These are phyloP conservation scores for Cylindrotheca fusiformis DNA, from an alignment of 108 stramenopile genomes.

Conservation along the genomic window DNA sequence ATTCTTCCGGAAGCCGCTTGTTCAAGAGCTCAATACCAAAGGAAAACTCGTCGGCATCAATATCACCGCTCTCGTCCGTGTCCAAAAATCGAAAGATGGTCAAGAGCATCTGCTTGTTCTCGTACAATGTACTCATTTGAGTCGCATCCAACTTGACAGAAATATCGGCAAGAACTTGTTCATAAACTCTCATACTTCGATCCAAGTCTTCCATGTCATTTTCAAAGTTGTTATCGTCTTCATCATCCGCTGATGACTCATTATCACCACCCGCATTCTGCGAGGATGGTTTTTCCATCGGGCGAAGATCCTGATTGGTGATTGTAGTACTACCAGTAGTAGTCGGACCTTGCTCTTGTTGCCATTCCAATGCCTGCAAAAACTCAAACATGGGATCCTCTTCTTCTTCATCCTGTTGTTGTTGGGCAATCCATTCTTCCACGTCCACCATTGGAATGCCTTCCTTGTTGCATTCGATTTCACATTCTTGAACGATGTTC, in stretches of 20 bases:
- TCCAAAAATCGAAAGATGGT: constrained; percentile 24
- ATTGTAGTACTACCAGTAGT: not conserved
- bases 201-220: not conserved
- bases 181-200: not conserved
- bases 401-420: not conserved
- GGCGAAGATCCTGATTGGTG: not conserved
- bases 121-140: constrained; percentile 7
- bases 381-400: not conserved
- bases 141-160: constrained; percentile 1
- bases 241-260: not conserved
- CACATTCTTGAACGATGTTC: not conserved
- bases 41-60: constrained; percentile 6
- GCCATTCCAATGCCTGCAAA: not conserved
- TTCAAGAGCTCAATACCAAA: constrained; percentile 27
- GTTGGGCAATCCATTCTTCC: not conserved
- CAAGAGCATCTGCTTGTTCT: constrained; percentile 22
- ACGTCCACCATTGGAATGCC: not conserved
- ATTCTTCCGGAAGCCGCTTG: constrained; percentile 17
- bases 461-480: not conserved
- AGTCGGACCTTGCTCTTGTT: not conserved
- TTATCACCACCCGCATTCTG: not conserved
- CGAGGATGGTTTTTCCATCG: not conserved
- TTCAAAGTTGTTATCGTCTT: constrained; percentile 3
- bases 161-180: not conserved
- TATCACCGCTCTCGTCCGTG: constrained; percentile 7